Base-by-base conservation (phyloP, 768 basidiomycete species). In the Ramaria sp. region DNA sequence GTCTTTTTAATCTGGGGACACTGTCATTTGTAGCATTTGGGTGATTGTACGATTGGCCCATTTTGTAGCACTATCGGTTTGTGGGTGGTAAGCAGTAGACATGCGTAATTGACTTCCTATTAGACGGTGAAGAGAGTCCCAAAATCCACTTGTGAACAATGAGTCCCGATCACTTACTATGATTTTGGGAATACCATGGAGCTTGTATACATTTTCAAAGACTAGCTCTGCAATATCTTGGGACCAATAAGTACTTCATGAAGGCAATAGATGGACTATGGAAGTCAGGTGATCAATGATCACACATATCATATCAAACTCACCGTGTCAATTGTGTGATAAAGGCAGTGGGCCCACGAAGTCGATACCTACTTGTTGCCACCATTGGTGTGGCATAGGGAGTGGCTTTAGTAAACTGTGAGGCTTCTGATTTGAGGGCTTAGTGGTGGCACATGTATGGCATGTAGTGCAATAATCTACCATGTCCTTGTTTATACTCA, bases 11-110 rank as follows among this genome's bases (percentile, higher is more conserved):
- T 46, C 46, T 45, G 9, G n/a, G n/a, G n/a, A n/a, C n/a, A n/a
- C n/a, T n/a, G n/a, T n/a, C n/a, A n/a, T n/a, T n/a, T n/a, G n/a
- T n/a, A 60, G 57, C 60, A 60, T 60, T 30, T 59, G 59, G 6
- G 33, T 53, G 15, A 62, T 53, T n/a, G 61, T 54, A 0, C 49
- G 68, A 51, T 74, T 76, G 19, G 63, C 64, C 17, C 69, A 59
- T 61, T 75, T 72, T 0, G 71, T 72, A 30, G 66, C 69, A 52
- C 70, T 67, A 53, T 77, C 70, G 3, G 73, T 71, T 61, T 77
- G 68, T 0, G 74, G 76, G 48, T 78, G 78, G 58, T 72, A 78
- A 0, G 73, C 71, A 0, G 73, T 75, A 3, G 69, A 73, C 3
- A 64, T 64, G 33, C 57, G 17, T 7, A 53, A 31, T 6, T 66